Evolutionary conservation across 495 filamentous ascomycete genomes (phyloP).

Genomic region (Trichoderma erinaceum): DNA sequence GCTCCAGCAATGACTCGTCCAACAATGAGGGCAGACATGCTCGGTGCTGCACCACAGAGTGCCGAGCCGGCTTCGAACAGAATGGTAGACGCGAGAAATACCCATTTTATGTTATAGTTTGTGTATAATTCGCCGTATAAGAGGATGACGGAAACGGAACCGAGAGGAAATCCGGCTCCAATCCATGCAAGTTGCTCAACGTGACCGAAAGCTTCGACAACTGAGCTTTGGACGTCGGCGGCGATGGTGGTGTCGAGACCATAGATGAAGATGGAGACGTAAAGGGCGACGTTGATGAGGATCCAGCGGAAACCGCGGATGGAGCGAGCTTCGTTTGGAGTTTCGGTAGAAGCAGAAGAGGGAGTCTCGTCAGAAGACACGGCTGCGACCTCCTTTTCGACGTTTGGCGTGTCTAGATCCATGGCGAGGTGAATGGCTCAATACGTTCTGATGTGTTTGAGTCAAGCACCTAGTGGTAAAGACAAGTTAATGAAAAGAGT

Average conservation of each 20-base stretch:
- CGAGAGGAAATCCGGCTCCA: slow-evolving; percentile 47
- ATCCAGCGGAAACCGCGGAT: slow-evolving; percentile 31
- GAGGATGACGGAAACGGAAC: slow-evolving; percentile 43
- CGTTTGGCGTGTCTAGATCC: too few species aligned
- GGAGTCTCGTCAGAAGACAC: too few species aligned
- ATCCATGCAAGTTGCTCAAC: slow-evolving; percentile 55
- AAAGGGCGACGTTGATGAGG: slow-evolving; percentile 41
- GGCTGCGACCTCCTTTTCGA: too few species aligned
- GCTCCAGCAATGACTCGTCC: slow-evolving; percentile 38
- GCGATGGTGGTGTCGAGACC: slow-evolving; percentile 58
- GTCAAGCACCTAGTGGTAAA: too few species aligned
- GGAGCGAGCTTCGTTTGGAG: neutral
- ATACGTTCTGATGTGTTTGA: too few species aligned
- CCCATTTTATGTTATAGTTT: slow-evolving; percentile 47
- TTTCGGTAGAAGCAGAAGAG: too few species aligned
- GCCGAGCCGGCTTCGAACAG: slow-evolving; percentile 49
- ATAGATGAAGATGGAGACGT: slow-evolving; percentile 46
- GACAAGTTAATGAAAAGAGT: too few species aligned
- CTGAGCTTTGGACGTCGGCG: slow-evolving; percentile 50
- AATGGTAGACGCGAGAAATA: slow-evolving; percentile 41
- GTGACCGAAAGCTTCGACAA: slow-evolving; percentile 45
- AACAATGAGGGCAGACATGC: slow-evolving; percentile 44
- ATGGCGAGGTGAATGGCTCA: too few species aligned
- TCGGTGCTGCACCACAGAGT: slow-evolving; percentile 47
- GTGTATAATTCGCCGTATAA: slow-evolving; percentile 37